Evolutionary conservation across 2,329 filamentous ascomycete species (phyloP).

Genomic region (Phaeosphaeria sp.): DNA sequence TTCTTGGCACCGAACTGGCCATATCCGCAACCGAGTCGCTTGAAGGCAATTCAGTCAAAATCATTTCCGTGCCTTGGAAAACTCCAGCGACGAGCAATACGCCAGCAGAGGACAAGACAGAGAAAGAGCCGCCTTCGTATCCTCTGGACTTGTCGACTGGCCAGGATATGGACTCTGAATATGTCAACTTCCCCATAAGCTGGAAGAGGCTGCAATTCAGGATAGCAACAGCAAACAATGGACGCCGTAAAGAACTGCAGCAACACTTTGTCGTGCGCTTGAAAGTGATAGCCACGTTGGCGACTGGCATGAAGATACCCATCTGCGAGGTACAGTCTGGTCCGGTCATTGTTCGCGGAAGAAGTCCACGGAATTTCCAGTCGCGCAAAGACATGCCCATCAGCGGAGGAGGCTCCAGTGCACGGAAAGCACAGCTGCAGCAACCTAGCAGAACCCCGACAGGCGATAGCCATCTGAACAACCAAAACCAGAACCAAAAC

Average conservation of each 20-base stretch:
- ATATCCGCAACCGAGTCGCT: conserved; percentile 95
- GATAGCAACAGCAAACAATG: conserved; percentile 96
- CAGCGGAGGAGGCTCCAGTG: conserved; percentile 75
- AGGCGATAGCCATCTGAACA: conserved; percentile 41
- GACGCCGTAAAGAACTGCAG: conserved; percentile 89
- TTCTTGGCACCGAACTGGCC: conserved; percentile 81
- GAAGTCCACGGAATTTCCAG: conserved; percentile 94
- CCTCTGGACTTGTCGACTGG: conserved; percentile 72
- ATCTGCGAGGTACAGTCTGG: conserved; percentile 86
- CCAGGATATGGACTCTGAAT: conserved; percentile 78
- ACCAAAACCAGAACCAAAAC: conserved; percentile 32
- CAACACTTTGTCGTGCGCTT: conserved; percentile 93
- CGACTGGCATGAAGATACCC: conserved; percentile 81
- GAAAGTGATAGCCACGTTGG: conserved; percentile 82
- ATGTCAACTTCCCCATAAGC: conserved; percentile 87
- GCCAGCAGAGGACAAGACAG: conserved; percentile 69
- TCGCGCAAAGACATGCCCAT: conserved; percentile 91
- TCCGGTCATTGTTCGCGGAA: conserved; percentile 89
- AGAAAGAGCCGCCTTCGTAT: conserved; percentile 86
- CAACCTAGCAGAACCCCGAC: conserved; percentile 47
- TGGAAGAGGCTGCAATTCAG: conserved; percentile 95
- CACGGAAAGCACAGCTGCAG: conserved; percentile 65
- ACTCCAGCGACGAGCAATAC: conserved; percentile 82
- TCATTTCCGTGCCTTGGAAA: conserved; percentile 98
- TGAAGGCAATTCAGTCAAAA: conserved; percentile 87